Conservation (phyloP, 352 stramenopile species). For the Globisporangium ultimum region DNA sequence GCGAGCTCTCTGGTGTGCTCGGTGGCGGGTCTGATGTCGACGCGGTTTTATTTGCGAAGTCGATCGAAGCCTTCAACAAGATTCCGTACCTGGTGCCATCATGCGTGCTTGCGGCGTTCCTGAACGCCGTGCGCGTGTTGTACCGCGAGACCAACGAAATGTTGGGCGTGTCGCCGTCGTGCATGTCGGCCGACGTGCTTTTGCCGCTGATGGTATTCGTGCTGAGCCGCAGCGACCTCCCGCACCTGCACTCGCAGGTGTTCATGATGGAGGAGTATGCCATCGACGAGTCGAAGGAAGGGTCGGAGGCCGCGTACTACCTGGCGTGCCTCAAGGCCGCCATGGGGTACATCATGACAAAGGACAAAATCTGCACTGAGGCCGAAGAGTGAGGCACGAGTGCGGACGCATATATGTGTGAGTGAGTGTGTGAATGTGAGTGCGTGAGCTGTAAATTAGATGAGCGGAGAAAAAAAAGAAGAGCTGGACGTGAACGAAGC, state of each 20-base stretch:
- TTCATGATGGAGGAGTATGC: constrained; percentile 78
- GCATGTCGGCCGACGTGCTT: constrained; percentile 76
- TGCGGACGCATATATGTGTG: constrained; percentile 17
- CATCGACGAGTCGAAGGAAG: constrained; percentile 62
- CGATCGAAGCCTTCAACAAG: constrained; percentile 65
- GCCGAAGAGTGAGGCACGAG: too few relatives aligned
- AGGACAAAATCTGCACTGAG: not conserved
- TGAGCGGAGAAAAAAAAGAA: too few relatives aligned
- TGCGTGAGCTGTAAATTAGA: not conserved
- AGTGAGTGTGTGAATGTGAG: constrained; percentile 15
- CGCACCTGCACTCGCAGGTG: constrained; percentile 73
- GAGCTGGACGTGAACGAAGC: too few relatives aligned
- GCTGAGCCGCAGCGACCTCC: constrained; percentile 60
- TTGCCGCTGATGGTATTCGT: constrained; percentile 75
- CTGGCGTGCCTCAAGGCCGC: constrained; percentile 74
- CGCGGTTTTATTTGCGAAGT: constrained; percentile 35
- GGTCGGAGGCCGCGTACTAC: constrained; percentile 82
- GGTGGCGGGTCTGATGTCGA: constrained; percentile 10
- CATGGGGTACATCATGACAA: constrained; percentile 73
- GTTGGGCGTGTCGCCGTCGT: constrained; percentile 40
- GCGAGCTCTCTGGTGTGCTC: constrained; percentile 4
- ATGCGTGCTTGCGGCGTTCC: constrained; percentile 55
- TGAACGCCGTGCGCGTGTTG: constrained; percentile 60
- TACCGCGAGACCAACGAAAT: constrained; percentile 56
- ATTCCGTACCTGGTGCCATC: constrained; percentile 73